Conservation (phyloP, 2,329 filamentous ascomycete genomes). For the Penicillium concentricum region DNA sequence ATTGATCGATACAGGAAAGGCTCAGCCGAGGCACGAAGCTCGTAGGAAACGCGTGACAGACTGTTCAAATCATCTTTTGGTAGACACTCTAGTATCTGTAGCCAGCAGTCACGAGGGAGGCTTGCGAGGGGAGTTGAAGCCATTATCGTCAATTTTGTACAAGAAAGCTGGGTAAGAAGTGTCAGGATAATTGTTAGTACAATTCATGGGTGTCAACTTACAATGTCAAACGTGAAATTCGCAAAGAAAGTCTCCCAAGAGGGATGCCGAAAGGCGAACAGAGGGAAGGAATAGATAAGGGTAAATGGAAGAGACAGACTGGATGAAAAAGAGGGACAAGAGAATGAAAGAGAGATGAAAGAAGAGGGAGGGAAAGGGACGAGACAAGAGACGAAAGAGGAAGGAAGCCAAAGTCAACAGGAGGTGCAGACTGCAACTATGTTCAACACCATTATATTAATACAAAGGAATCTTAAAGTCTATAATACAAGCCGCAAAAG, state of each 20-base stretch:
- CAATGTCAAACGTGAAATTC: not conserved
- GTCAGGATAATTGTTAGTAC: not conserved
- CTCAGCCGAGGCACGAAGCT: not conserved
- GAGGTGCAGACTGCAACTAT: not conserved
- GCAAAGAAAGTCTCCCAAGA: not conserved
- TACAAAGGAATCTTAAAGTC: constrained; percentile 34
- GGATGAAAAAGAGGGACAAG: not conserved
- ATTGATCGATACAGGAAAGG: not conserved
- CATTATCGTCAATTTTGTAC: not conserved
- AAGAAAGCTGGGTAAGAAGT: not conserved
- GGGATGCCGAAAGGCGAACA: not conserved
- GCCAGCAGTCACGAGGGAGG: not conserved
- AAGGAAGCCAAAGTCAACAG: not conserved
- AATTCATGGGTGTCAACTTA: not conserved
- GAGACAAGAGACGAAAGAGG: not conserved
- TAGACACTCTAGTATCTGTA: not conserved
- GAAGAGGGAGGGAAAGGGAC: not conserved
- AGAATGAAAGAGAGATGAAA: not conserved
- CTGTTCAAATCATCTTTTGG: not conserved
- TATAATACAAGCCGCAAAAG: constrained; percentile 39
- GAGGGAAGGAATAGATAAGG: not conserved
- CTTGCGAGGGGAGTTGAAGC: not conserved
- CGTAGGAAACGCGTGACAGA: not conserved
- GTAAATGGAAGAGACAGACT: not conserved
- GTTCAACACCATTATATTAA: constrained; percentile 2